Evolutionary conservation across 768 basidiomycete species (phyloP).

Genomic region (Thelephora aurantiotincta): DNA sequence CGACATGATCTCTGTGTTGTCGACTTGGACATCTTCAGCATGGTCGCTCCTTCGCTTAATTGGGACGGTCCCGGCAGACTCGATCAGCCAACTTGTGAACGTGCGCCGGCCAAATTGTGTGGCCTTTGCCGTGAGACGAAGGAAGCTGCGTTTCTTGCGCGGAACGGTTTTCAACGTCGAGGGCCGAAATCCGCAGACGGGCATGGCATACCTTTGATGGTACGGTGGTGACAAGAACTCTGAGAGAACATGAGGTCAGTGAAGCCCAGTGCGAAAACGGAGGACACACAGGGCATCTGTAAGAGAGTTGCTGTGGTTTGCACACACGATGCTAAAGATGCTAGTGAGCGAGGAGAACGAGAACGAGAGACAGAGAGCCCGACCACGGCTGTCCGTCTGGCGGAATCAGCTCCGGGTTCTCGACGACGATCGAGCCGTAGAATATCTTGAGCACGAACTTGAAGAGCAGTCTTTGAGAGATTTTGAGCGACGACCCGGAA

Average conservation of each 20-base stretch:
- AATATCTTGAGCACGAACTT: constrained; percentile 82
- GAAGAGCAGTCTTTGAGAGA: constrained; percentile 42
- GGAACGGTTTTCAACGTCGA: constrained; percentile 1
- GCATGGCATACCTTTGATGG: constrained; percentile 39
- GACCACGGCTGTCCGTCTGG: constrained; percentile 64
- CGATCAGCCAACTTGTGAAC: constrained; percentile 85
- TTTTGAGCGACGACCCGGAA: background rate
- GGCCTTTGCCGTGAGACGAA: constrained; percentile 79
- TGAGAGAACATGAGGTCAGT: constrained; percentile 12
- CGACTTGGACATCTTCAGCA: constrained; percentile 26
- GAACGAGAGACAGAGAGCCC: constrained; percentile 7
- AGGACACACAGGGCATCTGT: constrained; percentile 69
- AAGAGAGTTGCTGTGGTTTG: constrained; percentile 79
- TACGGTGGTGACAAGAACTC: constrained; percentile 61
- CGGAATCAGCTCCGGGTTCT: constrained; percentile 61
- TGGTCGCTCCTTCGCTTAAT: constrained; percentile 67
- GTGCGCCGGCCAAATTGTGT: constrained; percentile 75
- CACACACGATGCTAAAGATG: constrained; percentile 53
- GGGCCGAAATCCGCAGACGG: background rate
- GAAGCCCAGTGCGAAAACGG: background rate
- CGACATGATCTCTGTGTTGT: constrained; percentile 60
- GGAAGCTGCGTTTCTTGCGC: constrained; percentile 54
- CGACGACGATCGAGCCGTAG: constrained; percentile 79
- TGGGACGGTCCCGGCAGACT: constrained; percentile 78
- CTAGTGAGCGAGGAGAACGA: background rate